Conservation (phyloP, 352 stramenopile species). For the Phytophthora tentaculata region DNA sequence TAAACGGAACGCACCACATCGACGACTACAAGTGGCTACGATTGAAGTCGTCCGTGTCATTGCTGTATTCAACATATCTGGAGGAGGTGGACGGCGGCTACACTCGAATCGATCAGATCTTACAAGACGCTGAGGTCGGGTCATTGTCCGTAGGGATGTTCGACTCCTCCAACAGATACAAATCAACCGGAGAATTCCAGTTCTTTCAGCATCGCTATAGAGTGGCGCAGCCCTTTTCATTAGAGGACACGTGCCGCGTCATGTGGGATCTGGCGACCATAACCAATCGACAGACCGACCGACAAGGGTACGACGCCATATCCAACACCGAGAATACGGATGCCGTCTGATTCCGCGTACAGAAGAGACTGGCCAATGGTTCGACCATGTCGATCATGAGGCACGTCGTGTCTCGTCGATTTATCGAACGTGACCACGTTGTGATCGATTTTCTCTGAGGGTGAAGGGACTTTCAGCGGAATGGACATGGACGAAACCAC, state of each 20-base stretch:
- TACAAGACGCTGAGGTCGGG: slow-evolving; percentile 7
- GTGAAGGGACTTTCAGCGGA: slow-evolving; percentile 31
- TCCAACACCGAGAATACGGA: slow-evolving; percentile 35
- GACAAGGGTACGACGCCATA: slow-evolving; percentile 19
- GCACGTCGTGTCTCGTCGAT: slow-evolving; percentile 29
- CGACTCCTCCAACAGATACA: slow-evolving; percentile 4
- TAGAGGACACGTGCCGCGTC: slow-evolving; percentile 11
- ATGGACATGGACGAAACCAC: slow-evolving; percentile 26
- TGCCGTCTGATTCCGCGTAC: slow-evolving; percentile 33
- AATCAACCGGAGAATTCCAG: slow-evolving; percentile 5
- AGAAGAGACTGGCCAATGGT: slow-evolving; percentile 8
- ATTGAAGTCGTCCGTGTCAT: slow-evolving; percentile 5
- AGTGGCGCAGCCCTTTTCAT: not conserved
- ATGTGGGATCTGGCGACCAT: slow-evolving; percentile 14
- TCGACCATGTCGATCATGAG: slow-evolving; percentile 19
- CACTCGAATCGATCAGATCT: slow-evolving; percentile 10
- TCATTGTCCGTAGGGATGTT: not conserved
- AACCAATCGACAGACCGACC: slow-evolving; percentile 15
- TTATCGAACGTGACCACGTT: slow-evolving; percentile 41
- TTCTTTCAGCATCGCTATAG: slow-evolving; percentile 8
- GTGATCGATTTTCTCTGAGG: slow-evolving; percentile 44
- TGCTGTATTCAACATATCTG: slow-evolving; percentile 12
- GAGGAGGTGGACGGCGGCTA: slow-evolving; percentile 15
- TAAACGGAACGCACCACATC: no score
- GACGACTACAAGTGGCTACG: slow-evolving; percentile 7